These are phyloP conservation scores for Tulasnella sp. DNA, from an alignment of 768 basidiomycete species.

Conservation along the genomic window DNA sequence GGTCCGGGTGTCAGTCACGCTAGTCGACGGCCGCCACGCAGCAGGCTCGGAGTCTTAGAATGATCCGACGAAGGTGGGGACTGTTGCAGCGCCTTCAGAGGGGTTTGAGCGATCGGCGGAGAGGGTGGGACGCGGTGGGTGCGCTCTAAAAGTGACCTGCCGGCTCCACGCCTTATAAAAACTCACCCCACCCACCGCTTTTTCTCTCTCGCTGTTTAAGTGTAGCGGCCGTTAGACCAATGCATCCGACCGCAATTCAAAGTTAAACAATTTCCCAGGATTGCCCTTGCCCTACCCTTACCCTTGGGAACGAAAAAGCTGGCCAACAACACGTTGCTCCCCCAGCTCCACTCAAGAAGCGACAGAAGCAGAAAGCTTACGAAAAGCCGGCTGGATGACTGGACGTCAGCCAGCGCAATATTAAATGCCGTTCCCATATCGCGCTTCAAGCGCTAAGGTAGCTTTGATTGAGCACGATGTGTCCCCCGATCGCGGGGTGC, in stretches of 20 bases:
- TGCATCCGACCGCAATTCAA: not conserved
- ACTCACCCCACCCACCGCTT: not conserved
- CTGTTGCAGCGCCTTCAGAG: not conserved
- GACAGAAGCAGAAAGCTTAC: not conserved
- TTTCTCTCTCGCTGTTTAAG: not conserved
- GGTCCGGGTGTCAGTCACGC: not conserved
- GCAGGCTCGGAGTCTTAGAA: not conserved
- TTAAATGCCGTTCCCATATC: not conserved
- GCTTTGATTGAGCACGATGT: not conserved
- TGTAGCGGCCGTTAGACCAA: not conserved
- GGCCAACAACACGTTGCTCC: not conserved
- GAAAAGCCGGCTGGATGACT: not conserved
- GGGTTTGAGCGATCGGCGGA: not conserved
- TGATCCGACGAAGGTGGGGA: not conserved
- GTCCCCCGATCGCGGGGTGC: not conserved
- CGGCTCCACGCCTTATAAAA: constrained; percentile 2
- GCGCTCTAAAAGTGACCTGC: not conserved
- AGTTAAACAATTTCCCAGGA: not conserved
- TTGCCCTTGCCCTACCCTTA: not conserved
- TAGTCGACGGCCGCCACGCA: not conserved
- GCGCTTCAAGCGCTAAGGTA: not conserved
- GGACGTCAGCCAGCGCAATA: not conserved
- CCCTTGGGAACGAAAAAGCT: not conserved
- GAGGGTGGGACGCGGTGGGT: constrained; percentile 7
- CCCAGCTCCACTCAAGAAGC: not conserved